A percentile compares a stretch with the other conserved stretches of the same genome.
These are phyloP conservation scores for Chaetomiaceae sp. DNA, from an alignment of 2,329 filamentous ascomycete genomes.

Conservation along the genomic window DNA sequence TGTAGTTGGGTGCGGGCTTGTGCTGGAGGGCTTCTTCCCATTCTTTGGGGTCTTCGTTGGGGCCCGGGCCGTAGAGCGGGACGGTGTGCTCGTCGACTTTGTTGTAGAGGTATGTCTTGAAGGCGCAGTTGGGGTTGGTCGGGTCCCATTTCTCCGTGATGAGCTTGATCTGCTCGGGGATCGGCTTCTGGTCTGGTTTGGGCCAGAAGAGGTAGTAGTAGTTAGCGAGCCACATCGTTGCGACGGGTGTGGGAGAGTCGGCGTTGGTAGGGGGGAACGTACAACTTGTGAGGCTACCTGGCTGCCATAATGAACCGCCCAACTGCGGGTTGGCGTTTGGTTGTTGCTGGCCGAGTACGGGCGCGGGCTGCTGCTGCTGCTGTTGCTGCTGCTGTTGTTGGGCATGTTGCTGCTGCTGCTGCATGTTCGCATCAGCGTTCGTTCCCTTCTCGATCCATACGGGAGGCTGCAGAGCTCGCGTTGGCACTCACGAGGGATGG, in stretches of 20 bases:
- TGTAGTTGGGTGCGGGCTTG: conserved; percentile 70
- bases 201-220: conserved; percentile 6
- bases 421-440: conserved; percentile 26
- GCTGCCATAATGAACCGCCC: conserved; percentile 50
- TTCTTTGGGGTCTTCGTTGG: conserved; percentile 68
- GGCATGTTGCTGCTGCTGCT: conserved; percentile 30
- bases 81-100: conserved; percentile 69
- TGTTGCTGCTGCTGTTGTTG: conserved; percentile 39
- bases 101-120: conserved; percentile 86
- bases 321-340: conserved; percentile 34
- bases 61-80: conserved; percentile 69
- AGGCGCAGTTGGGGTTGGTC: conserved; percentile 61
- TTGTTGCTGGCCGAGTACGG: conserved; percentile 28
- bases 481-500: conserved; percentile 15
- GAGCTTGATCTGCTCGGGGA: conserved; percentile 68
- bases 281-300: conserved; percentile 48
- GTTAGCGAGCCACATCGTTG: conserved; percentile 15
- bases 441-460: background rate
- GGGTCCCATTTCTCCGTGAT: conserved; percentile 73
- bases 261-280: conserved; percentile 15
- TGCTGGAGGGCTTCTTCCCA: conserved; percentile 82
- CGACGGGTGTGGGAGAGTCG: background rate
- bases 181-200: conserved; percentile 60
- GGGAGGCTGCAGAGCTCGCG: conserved; percentile 15
- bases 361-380: conserved; percentile 28